phyloP scores from a whole-genome alignment of 257 asterid genomes.

The Phtheirospermum japonicum region DNA sequence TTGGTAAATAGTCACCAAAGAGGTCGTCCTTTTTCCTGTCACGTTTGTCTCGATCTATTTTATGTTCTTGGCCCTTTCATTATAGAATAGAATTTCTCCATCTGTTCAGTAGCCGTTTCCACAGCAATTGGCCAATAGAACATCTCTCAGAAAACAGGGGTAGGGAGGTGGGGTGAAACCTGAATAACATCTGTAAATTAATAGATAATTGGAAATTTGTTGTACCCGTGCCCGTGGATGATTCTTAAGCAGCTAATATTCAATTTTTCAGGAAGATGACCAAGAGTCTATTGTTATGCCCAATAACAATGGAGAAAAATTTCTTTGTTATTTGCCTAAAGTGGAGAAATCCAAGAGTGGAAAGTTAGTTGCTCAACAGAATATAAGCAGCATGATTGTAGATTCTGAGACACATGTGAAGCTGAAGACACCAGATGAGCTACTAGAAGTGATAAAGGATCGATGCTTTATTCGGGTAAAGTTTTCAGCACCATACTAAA shows the following conservation, averaged over 20 bases:
- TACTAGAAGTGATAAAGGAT: conserved; percentile 84
- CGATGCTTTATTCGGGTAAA: conserved; percentile 78
- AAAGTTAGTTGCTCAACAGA: conserved; percentile 61
- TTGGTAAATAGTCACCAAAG: conserved; percentile 8
- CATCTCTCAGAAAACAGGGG: neutral
- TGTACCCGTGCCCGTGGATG: conserved; percentile 8
- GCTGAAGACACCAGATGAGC: conserved; percentile 93
- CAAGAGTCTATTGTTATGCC: conserved; percentile 80
- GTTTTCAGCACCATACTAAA: conserved; percentile 18
- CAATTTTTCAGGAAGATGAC: conserved; percentile 63
- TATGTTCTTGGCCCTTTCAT: neutral
- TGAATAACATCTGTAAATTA: conserved; percentile 11
- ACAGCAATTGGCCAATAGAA: conserved; percentile 12
- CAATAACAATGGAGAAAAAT: conserved; percentile 75
- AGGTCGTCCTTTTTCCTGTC: conserved; percentile 1
- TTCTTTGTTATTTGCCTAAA: conserved; percentile 85
- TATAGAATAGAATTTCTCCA: neutral
- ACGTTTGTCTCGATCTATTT: neutral
- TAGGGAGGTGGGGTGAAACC: neutral
- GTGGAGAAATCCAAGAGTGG: conserved; percentile 77
- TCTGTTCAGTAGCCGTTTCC: neutral
- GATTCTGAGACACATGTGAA: conserved; percentile 76
- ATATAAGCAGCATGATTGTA: conserved; percentile 82
- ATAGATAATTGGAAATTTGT: conserved; percentile 18
- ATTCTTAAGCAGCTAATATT: conserved; percentile 17